Evolutionary conservation across 345 rosid genomes (phyloP), one percentile per base, ranked within the genome.

Genomic region (Garcia nutans): DNA sequence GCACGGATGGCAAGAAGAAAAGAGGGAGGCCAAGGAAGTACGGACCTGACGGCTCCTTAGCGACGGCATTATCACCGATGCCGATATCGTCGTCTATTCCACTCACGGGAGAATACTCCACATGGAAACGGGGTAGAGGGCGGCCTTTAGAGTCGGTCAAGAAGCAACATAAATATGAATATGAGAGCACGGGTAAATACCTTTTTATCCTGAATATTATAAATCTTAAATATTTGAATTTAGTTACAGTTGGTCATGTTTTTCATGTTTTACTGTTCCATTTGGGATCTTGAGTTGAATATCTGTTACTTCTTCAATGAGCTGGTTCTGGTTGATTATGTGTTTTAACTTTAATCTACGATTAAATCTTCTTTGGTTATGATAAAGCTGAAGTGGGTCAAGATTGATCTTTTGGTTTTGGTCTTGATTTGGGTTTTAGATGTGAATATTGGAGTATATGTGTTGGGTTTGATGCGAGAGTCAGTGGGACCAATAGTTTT

Each of bases 21-120:
- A 88, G 99, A 83, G 98, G 98, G 5, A 85, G 98, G 76, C 98
- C 99, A 7, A 89, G 93, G 74, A 96, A 96, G 88, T 89, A 85
- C 76, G 85, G 87, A 11, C 89, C 93, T 1, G 98, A 93, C 63
- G 97, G 97, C 26, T 66, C 82, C 1, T 66, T 86, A 72, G 78
- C 84, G 8, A 55, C 74, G 74, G 81, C 98, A 56, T 79, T 92
- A 64, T 96, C 98, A 17, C 97, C 99, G 15, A 89, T 85, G 97
- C 97, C 98, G 15, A 89, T 96, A 76, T 93, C 99, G 0, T 84
- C 97, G 3, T 89, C 98, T 13, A 81, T 93, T 74, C 99, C 98
- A 0, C 68, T 92, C 80, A n/a, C 86, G 2, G 87, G 89, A 66
- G 90, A 87, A 17, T 80, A 79, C 74, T 73, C 89, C 10, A 47